Conservation (phyloP, 305 asterid species). For the Fraxinus nigra region DNA sequence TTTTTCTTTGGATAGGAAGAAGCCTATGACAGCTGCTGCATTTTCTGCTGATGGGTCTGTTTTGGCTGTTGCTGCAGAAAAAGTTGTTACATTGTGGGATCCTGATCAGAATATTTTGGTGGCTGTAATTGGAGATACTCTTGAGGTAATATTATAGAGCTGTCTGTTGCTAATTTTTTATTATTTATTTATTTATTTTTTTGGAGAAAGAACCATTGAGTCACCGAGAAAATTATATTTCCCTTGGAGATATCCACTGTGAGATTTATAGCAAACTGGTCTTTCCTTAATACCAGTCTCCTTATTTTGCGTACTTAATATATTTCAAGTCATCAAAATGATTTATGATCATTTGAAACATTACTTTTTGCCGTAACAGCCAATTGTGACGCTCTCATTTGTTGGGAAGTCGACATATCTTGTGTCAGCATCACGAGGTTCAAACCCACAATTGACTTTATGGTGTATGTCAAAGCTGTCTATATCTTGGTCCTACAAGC, state of each 20-base stretch:
- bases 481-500: slow-evolving; percentile 71
- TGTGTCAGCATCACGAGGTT: slow-evolving; percentile 73
- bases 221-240: neutral
- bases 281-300: neutral
- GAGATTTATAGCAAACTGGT: slow-evolving; percentile 10
- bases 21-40: slow-evolving; percentile 78
- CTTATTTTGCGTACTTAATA: neutral
- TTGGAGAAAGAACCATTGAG: neutral
- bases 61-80: slow-evolving; percentile 90
- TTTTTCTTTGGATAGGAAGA: slow-evolving; percentile 54
- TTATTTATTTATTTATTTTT: no score
- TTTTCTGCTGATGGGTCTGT: slow-evolving; percentile 91
- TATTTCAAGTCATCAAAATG: neutral
- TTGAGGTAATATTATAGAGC: slow-evolving; percentile 50
- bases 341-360: neutral
- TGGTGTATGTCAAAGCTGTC: slow-evolving; percentile 78
- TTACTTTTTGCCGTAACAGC: slow-evolving; percentile 39
- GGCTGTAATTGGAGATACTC: slow-evolving; percentile 75
- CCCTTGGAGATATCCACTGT: neutral
- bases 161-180: slow-evolving; percentile 7
- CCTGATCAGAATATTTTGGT: slow-evolving; percentile 74
- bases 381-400: slow-evolving; percentile 59
- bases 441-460: slow-evolving; percentile 52
- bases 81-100: slow-evolving; percentile 87
- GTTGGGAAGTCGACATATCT: slow-evolving; percentile 80